Evolutionary conservation across 495 filamentous ascomycete genomes (phyloP).

Genomic region (Annulohypoxylon maeteangense): DNA sequence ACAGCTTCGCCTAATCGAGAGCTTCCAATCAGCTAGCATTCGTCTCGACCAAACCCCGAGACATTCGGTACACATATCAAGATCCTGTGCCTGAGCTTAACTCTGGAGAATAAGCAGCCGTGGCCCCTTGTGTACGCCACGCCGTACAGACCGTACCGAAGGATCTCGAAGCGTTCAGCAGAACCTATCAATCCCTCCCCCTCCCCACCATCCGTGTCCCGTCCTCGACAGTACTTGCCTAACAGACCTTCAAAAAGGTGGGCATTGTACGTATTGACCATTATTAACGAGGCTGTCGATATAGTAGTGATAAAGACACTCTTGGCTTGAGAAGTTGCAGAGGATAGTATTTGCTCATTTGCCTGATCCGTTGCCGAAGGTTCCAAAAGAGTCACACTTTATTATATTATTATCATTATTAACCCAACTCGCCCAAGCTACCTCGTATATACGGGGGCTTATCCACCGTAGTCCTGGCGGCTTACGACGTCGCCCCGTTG

Average conservation of each 20-base stretch:
- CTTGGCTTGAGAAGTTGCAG: constrained; percentile 7
- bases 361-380: not conserved
- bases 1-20: constrained; percentile 38
- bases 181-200: constrained; percentile 8
- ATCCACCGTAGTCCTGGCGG: constrained; percentile 47
- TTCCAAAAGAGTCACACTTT: not conserved
- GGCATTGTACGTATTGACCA: not conserved
- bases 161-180: constrained; percentile 24
- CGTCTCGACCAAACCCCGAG: constrained; percentile 39
- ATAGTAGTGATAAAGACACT: not conserved
- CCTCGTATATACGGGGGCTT: constrained; percentile 31
- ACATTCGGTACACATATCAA: constrained; percentile 36
- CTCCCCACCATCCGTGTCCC: constrained; percentile 22
- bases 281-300: constrained; percentile 4
- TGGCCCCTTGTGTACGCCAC: constrained; percentile 30
- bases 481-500: constrained; percentile 42
- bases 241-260: not conserved
- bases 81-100: constrained; percentile 39
- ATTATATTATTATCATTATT: constrained; percentile 3
- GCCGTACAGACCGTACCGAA: constrained; percentile 17
- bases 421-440: not conserved
- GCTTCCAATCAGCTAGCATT: constrained; percentile 40
- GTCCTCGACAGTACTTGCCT: constrained; percentile 25
- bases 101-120: constrained; percentile 22
- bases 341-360: constrained; percentile 7